Conservation (phyloP, 768 basidiomycete species). For the Hydnum rufescens region DNA sequence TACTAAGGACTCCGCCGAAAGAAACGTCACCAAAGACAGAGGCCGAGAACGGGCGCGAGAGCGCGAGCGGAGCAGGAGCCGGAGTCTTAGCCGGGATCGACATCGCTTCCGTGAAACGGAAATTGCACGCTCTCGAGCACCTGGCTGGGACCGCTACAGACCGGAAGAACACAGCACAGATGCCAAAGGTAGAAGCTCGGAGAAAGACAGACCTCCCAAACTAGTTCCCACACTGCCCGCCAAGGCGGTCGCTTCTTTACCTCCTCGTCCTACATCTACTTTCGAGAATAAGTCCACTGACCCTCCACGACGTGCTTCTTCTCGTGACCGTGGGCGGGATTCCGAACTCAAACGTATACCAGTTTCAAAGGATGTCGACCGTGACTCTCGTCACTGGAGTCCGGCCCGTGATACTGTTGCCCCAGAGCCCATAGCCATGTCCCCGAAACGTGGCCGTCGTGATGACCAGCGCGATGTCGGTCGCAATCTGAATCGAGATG, state of each 20-base stretch:
- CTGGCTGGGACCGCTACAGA: not conserved
- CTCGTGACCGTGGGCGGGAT: not conserved
- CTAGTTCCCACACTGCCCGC: too few relatives aligned
- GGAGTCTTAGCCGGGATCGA: not conserved
- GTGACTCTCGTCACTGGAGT: not conserved
- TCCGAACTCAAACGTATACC: too few relatives aligned
- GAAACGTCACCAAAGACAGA: not conserved
- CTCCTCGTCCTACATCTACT: too few relatives aligned
- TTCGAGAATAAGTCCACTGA: too few relatives aligned
- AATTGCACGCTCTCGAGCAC: not conserved
- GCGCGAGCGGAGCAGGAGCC: not conserved
- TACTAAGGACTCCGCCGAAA: not conserved
- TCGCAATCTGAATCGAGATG: not conserved
- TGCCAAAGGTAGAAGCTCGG: too few relatives aligned
- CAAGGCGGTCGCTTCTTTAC: too few relatives aligned
- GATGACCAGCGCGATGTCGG: not conserved
- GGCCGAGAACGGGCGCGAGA: not conserved
- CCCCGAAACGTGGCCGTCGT: too few relatives aligned
- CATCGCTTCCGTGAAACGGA: not conserved
- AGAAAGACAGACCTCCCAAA: too few relatives aligned
- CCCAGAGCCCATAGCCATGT: not conserved
- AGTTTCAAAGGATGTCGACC: too few relatives aligned
- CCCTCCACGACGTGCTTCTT: not conserved
- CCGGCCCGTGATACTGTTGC: not conserved
- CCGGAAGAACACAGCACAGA: not conserved